Conservation (phyloP, 768 basidiomycete genomes). For the Russula compacta region DNA sequence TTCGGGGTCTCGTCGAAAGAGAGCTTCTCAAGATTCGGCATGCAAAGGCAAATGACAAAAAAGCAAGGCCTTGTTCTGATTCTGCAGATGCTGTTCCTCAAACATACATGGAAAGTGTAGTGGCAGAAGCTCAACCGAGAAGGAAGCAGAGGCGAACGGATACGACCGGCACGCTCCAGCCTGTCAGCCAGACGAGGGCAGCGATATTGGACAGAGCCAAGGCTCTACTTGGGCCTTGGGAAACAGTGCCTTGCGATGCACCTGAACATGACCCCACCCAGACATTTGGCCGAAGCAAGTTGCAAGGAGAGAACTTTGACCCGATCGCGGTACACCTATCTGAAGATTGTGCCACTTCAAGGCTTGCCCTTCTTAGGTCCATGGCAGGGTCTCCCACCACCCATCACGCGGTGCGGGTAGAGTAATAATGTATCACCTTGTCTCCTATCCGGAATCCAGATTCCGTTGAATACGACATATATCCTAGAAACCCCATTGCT, state of each 20-base stretch:
- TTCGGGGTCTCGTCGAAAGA: conserved; percentile 42
- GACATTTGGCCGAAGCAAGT: conserved; percentile 22
- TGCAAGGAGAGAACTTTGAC: conserved; percentile 1
- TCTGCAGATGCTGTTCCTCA: neutral
- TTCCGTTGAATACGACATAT: neutral
- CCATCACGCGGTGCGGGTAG: neutral
- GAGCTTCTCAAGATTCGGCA: conserved; percentile 28
- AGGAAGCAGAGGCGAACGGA: conserved; percentile 8
- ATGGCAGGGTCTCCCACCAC: neutral
- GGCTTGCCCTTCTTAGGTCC: conserved; percentile 12
- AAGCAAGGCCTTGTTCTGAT: neutral
- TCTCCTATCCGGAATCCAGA: neutral
- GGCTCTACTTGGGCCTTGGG: conserved; percentile 6
- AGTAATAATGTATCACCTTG: neutral
- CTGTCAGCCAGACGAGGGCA: conserved; percentile 14
- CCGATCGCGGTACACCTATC: neutral
- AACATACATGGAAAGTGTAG: conserved; percentile 18
- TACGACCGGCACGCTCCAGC: conserved; percentile 5
- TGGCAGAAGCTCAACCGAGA: conserved; percentile 11
- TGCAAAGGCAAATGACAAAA: neutral
- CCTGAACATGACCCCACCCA: conserved; percentile 20
- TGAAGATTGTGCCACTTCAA: conserved; percentile 6
- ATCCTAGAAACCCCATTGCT: neutral
- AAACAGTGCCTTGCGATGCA: neutral
- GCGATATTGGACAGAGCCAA: conserved; percentile 20